phyloP scores from a whole-genome alignment of 306 rosid genomes.

The Vachellia collinsii region DNA sequence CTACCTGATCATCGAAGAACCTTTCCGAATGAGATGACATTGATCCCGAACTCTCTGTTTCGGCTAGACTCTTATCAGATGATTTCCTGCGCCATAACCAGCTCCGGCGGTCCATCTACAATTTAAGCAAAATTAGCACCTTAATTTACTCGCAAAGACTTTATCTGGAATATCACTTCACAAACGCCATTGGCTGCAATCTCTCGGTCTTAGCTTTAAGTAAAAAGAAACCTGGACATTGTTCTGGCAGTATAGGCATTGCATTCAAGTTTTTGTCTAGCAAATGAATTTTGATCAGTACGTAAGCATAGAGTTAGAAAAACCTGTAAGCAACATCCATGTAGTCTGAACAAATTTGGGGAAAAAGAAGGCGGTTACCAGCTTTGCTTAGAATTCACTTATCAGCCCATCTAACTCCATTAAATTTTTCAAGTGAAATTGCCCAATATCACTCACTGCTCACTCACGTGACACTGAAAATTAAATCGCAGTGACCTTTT shows the following conservation, averaged over 20 bases:
- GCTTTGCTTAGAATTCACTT: conserved; percentile 73
- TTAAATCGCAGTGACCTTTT: conserved; percentile 2
- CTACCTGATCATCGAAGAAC: conserved; percentile 79
- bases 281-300: conserved; percentile 17
- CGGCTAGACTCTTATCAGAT: conserved; percentile 74
- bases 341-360: conserved; percentile 5
- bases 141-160: conserved; percentile 38
- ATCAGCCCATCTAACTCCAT: conserved; percentile 48
- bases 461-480: not conserved
- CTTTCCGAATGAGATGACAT: conserved; percentile 80
- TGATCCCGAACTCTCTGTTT: conserved; percentile 82
- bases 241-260: conserved; percentile 19
- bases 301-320: conserved; percentile 32
- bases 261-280: conserved; percentile 20
- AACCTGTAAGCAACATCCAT: conserved; percentile 29
- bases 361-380: conserved; percentile 37
- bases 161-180: conserved; percentile 41
- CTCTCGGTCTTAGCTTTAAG: conserved; percentile 6
- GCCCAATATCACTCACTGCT: conserved; percentile 32
- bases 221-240: conserved; percentile 16
- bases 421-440: conserved; percentile 34
- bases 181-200: conserved; percentile 27
- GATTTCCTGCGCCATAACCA: conserved; percentile 88
- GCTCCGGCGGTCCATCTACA: conserved; percentile 72
- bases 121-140: conserved; percentile 9